A percentile compares a stretch with the other conserved stretches of the same genome.
phyloP scores from a whole-genome alignment of 768 basidiomycete genomes.

The Amanita inopinata region DNA sequence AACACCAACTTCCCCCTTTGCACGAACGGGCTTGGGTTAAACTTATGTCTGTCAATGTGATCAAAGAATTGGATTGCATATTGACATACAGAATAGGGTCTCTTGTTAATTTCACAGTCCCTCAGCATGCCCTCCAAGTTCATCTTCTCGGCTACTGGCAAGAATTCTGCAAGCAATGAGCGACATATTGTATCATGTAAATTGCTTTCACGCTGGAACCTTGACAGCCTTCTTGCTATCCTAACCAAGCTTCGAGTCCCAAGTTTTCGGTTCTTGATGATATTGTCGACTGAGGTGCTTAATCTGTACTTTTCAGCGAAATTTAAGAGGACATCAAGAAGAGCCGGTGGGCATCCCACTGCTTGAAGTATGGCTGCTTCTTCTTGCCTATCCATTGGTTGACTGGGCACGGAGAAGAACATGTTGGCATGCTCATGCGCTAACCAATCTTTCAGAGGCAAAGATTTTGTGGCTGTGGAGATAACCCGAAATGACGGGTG shows the following conservation, averaged over 20 bases:
- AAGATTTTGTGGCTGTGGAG: conserved; percentile 51
- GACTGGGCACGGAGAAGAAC: conserved; percentile 54
- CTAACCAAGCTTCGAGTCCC: conserved; percentile 52
- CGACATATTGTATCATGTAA: conserved; percentile 37
- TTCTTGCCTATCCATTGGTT: conserved; percentile 48
- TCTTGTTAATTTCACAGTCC: conserved; percentile 36
- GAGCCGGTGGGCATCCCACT: conserved; percentile 35
- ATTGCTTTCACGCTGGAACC: conserved; percentile 35
- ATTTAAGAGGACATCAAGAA: conserved; percentile 31
- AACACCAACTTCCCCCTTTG: conserved; percentile 33
- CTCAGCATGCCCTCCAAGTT: conserved; percentile 41
- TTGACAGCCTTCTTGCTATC: conserved; percentile 39
- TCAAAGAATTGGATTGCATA: neutral
- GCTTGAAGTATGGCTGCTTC: conserved; percentile 37
- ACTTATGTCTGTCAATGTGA: conserved; percentile 25
- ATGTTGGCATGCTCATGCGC: conserved; percentile 59
- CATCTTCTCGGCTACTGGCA: conserved; percentile 49
- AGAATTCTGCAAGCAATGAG: conserved; percentile 47
- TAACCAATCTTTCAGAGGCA: conserved; percentile 62
- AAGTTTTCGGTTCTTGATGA: conserved; percentile 52
- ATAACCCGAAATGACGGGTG: conserved; percentile 56
- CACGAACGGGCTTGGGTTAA: conserved; percentile 36
- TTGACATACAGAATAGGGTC: conserved; percentile 30
- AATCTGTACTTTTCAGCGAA: conserved; percentile 53
- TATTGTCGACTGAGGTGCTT: conserved; percentile 43